Conservation (phyloP, 345 rosid species). For the Bruguiera sexangula region DNA sequence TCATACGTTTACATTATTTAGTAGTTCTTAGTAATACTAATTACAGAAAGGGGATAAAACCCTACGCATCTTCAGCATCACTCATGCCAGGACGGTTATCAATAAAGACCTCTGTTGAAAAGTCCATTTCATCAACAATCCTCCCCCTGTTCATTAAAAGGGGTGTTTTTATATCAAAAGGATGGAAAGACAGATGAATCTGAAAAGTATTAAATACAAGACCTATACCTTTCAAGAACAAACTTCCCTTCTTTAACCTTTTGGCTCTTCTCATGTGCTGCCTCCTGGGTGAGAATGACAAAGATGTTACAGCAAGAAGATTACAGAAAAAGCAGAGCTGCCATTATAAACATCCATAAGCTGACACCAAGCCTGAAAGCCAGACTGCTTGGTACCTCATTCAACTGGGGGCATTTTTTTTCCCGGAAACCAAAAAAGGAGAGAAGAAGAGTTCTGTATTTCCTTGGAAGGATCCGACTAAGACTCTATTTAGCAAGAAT, state of each 20-base stretch:
- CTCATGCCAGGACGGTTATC: slow-evolving; percentile 56
- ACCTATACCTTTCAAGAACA: slow-evolving; percentile 71
- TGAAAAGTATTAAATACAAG: slow-evolving; percentile 1
- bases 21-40: background rate
- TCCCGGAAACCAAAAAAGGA: too few species aligned
- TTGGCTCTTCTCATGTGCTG: slow-evolving; percentile 66
- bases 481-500: too few species aligned
- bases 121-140: slow-evolving; percentile 74
- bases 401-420: too few species aligned
- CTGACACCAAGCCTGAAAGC: too few species aligned
- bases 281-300: slow-evolving; percentile 42
- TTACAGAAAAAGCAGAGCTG: background rate
- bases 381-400: too few species aligned
- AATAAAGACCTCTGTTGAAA: slow-evolving; percentile 53
- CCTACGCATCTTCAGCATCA: slow-evolving; percentile 50
- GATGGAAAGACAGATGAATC: background rate
- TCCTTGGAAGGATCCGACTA: too few species aligned
- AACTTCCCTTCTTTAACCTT: slow-evolving; percentile 82
- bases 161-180: background rate
- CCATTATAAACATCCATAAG: too few species aligned
- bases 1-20: background rate
- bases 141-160: slow-evolving; percentile 43
- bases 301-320: background rate
- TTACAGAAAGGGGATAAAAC: background rate
- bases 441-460: too few species aligned